These are phyloP conservation scores for Bauhinia variegata DNA, from an alignment of 306 rosid species.

Conservation along the genomic window DNA sequence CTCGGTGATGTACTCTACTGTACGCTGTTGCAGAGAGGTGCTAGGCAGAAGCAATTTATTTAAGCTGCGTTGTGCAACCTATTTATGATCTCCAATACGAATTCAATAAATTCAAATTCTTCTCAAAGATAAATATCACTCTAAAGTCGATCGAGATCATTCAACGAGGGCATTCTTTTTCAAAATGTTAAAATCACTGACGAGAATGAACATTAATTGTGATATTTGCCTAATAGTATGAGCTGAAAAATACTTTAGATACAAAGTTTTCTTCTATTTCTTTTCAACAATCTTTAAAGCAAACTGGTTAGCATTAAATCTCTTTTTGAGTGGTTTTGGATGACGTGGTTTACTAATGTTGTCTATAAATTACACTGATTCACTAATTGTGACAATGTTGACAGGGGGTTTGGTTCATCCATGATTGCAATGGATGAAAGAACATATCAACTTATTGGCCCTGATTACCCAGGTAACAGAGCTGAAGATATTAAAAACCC, in stretches of 20 bases:
- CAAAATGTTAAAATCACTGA: neutral
- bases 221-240: too few relatives aligned
- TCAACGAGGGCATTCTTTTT: neutral
- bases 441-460: constrained; percentile 80
- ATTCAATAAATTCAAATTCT: too few relatives aligned
- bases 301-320: constrained; percentile 2
- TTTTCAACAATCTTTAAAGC: neutral
- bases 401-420: constrained; percentile 89
- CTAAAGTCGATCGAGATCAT: too few relatives aligned
- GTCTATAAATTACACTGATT: neutral
- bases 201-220: constrained; percentile 4
- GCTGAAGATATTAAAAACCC: constrained; percentile 88
- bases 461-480: constrained; percentile 90
- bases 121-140: too few relatives aligned
- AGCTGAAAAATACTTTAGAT: neutral
- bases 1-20: too few relatives aligned
- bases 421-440: constrained; percentile 84
- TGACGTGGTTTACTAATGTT: neutral
- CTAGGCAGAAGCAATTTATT: too few relatives aligned
- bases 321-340: constrained; percentile 1
- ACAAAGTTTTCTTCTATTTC: constrained; percentile 22
- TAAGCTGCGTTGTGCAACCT: too few relatives aligned
- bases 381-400: constrained; percentile 24
- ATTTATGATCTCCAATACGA: too few relatives aligned
- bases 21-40: too few relatives aligned